A percentile compares a stretch with the other conserved stretches of the same genome.
Conservation (phyloP, 2,329 filamentous ascomycete genomes). For the Ceratocystis destructans region DNA sequence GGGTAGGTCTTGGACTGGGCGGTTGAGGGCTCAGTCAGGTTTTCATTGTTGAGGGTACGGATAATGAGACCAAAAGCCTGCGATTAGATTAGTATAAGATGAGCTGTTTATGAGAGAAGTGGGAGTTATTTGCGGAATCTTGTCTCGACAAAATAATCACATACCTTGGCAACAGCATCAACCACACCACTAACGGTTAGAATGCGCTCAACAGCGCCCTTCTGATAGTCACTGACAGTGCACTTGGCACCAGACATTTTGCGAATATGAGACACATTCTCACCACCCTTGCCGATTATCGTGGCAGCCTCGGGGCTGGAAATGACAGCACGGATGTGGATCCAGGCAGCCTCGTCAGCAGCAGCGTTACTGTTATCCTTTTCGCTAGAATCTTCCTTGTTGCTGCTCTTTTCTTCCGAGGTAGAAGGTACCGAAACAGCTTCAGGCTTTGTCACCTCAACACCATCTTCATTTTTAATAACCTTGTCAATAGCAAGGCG, state of each 20-base stretch:
- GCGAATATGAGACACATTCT: constrained; percentile 95
- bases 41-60: constrained; percentile 93
- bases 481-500: constrained; percentile 90
- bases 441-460: constrained; percentile 31
- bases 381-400: constrained; percentile 32
- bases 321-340: constrained; percentile 92
- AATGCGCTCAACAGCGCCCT: constrained; percentile 93
- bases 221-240: constrained; percentile 95
- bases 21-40: constrained; percentile 72
- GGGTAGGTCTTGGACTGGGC: constrained; percentile 95
- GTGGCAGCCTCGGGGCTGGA: constrained; percentile 95
- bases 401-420: constrained; percentile 35
- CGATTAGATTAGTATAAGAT: constrained; percentile 23
- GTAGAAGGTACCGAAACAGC: constrained; percentile 27
- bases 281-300: constrained; percentile 94
- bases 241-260: constrained; percentile 93
- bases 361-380: constrained; percentile 34
- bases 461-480: constrained; percentile 51
- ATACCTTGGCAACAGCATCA: constrained; percentile 90
- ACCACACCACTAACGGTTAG: constrained; percentile 93
- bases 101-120: constrained; percentile 3
- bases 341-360: constrained; percentile 89
- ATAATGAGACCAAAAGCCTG: constrained; percentile 97
- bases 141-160: not conserved
- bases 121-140: not conserved